Evolutionary conservation across 2,329 filamentous ascomycete species (phyloP).

Genomic region (Monosporascus sp.): DNA sequence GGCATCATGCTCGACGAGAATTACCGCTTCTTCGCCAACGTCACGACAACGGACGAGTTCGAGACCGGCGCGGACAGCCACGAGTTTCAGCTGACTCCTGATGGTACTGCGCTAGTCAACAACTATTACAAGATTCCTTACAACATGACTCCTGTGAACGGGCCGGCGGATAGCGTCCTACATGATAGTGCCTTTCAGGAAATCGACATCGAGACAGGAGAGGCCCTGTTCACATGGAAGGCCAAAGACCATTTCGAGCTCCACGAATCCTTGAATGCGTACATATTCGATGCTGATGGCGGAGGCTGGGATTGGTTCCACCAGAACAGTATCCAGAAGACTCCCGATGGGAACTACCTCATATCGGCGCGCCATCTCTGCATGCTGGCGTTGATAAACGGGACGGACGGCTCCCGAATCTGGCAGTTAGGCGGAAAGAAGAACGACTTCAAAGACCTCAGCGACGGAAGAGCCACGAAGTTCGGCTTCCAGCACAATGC

Average conservation of each 20-base stretch:
- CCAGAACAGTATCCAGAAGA: constrained; percentile 29
- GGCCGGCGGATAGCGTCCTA: constrained; percentile 23
- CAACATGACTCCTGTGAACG: constrained; percentile 26
- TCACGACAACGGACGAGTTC: constrained; percentile 29
- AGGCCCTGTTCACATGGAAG: constrained; percentile 31
- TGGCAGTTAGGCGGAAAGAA: constrained; percentile 29
- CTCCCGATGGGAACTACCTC: constrained; percentile 28
- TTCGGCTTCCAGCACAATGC: constrained; percentile 32
- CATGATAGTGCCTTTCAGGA: constrained; percentile 35
- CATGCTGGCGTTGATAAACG: constrained; percentile 21
- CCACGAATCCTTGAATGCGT: constrained; percentile 13
- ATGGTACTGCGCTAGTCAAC: constrained; percentile 36
- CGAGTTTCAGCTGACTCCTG: constrained; percentile 35
- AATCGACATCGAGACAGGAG: constrained; percentile 30
- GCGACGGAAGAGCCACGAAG: constrained; percentile 24
- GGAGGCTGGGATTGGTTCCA: constrained; percentile 28
- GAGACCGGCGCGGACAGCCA: constrained; percentile 34
- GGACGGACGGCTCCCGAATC: constrained; percentile 20
- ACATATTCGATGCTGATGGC: constrained; percentile 12
- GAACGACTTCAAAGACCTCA: constrained; percentile 29
- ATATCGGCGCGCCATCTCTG: constrained; percentile 25
- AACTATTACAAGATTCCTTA: constrained; percentile 31
- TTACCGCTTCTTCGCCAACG: constrained; percentile 32
- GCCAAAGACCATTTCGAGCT: constrained; percentile 27
- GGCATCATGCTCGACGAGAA: constrained; percentile 26